Conservation (phyloP, 2,329 filamentous ascomycete species). For the Xylariaceae sp. region DNA sequence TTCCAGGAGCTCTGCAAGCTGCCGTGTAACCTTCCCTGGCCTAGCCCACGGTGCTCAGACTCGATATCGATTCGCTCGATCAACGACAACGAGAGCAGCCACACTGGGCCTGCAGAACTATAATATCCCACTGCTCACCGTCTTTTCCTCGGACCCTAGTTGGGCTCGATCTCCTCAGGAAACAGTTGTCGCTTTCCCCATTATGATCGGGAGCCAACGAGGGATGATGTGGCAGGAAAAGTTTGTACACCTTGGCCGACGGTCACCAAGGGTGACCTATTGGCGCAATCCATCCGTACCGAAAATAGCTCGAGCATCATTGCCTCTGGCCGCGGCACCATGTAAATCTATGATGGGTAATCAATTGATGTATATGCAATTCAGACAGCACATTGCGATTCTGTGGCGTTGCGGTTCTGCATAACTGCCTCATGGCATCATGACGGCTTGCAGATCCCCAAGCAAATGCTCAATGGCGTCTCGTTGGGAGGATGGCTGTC, state of each 20-base stretch:
- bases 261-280: conserved; percentile 20
- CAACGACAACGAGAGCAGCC: conserved; percentile 8
- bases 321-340: no score
- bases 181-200: no score
- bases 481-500: not conserved
- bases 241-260: conserved; percentile 17
- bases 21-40: conserved; percentile 20
- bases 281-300: conserved; percentile 14
- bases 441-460: conserved; percentile 11
- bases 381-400: no score
- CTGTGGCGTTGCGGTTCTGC: conserved; percentile 3
- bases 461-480: conserved; percentile 1
- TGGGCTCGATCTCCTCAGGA: no score
- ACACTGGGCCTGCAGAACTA: conserved; percentile 5
- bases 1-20: conserved; percentile 10
- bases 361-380: no score
- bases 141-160: conserved; percentile 13
- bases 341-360: no score
- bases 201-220: no score
- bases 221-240: conserved; percentile 12
- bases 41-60: conserved; percentile 10
- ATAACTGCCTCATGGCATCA: conserved; percentile 12
- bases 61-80: conserved; percentile 19
- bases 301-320: conserved; percentile 1
- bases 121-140: conserved; percentile 18